phyloP scores from a whole-genome alignment of 805 yeast species.

The Saccharomycodes ludwigii region DNA sequence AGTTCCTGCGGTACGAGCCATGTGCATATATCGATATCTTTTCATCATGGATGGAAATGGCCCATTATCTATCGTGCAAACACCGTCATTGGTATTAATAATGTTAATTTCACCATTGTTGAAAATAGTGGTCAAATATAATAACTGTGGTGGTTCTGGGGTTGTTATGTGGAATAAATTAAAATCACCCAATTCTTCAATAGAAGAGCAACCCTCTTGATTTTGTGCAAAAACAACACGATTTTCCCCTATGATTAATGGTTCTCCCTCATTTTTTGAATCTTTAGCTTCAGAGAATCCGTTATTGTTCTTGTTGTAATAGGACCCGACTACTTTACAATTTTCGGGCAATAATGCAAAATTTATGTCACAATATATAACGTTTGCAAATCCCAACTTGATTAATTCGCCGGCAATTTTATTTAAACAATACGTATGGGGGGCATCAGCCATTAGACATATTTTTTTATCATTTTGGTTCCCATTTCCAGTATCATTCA shows the following conservation, averaged over 20 bases:
- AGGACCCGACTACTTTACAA: not conserved
- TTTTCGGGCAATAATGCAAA: constrained; percentile 8
- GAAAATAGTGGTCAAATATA: constrained; percentile 66
- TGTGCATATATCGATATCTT: constrained; percentile 75
- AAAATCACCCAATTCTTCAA: constrained; percentile 27
- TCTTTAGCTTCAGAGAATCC: too few relatives aligned
- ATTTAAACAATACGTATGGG: constrained; percentile 38
- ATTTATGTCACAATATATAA: constrained; percentile 31
- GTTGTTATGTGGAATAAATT: constrained; percentile 54
- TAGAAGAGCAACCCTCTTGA: not conserved
- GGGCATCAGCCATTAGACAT: constrained; percentile 64
- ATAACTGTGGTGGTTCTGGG: constrained; percentile 70
- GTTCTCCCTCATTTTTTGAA: too few relatives aligned
- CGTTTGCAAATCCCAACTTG: constrained; percentile 20
- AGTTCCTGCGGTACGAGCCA: constrained; percentile 85
- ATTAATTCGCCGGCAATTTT: constrained; percentile 26
- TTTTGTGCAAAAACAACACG: not conserved
- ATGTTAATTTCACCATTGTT: constrained; percentile 35
- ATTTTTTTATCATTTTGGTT: constrained; percentile 32
- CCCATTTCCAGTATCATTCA: too few relatives aligned
- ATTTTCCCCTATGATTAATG: not conserved
- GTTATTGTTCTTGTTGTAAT: too few relatives aligned
- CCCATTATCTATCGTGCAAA: constrained; percentile 33
- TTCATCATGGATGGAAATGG: constrained; percentile 73
- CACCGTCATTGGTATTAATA: constrained; percentile 27